phyloP scores from a whole-genome alignment of 495 filamentous ascomycete species.

The Mycothermus thermophilus region DNA sequence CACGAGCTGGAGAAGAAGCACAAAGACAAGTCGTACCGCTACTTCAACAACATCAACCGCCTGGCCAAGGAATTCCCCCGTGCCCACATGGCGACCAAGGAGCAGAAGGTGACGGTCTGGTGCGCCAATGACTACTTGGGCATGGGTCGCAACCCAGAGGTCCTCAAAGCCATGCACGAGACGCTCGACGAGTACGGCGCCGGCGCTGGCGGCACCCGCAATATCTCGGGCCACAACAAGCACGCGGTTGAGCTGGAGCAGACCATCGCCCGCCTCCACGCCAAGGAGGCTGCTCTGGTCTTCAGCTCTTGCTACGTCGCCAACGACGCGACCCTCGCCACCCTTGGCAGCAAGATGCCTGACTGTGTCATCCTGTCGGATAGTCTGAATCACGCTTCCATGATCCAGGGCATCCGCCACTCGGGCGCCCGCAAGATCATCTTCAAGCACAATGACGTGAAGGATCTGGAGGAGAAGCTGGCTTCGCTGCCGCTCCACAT shows the following conservation, averaged over 20 bases:
- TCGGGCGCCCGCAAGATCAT: constrained; percentile 93
- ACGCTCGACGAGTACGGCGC: constrained; percentile 91
- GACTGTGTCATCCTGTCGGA: constrained; percentile 93
- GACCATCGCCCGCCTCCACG: constrained; percentile 72
- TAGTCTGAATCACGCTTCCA: constrained; percentile 91
- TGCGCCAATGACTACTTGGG: constrained; percentile 98
- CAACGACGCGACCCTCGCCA: constrained; percentile 94
- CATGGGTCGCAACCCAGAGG: constrained; percentile 84
- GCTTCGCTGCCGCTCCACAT: constrained; percentile 68
- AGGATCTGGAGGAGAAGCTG: constrained; percentile 79
- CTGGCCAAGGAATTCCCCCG: constrained; percentile 91
- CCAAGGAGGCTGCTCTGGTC: constrained; percentile 83
- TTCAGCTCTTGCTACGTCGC: constrained; percentile 97
- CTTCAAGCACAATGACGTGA: constrained; percentile 93
- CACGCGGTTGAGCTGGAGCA: constrained; percentile 79
- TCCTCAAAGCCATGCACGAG: constrained; percentile 83
- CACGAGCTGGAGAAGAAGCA: constrained; percentile 92
- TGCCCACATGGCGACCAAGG: constrained; percentile 72
- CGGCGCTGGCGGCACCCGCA: constrained; percentile 87
- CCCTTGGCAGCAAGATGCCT: constrained; percentile 87
- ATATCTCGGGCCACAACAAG: constrained; percentile 95
- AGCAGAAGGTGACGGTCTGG: constrained; percentile 94
- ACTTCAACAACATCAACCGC: constrained; percentile 99
- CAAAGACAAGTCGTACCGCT: constrained; percentile 98
- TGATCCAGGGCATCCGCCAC: constrained; percentile 98